Conservation (phyloP, 148 eudicot species). For the Chenopodium formosanum region DNA sequence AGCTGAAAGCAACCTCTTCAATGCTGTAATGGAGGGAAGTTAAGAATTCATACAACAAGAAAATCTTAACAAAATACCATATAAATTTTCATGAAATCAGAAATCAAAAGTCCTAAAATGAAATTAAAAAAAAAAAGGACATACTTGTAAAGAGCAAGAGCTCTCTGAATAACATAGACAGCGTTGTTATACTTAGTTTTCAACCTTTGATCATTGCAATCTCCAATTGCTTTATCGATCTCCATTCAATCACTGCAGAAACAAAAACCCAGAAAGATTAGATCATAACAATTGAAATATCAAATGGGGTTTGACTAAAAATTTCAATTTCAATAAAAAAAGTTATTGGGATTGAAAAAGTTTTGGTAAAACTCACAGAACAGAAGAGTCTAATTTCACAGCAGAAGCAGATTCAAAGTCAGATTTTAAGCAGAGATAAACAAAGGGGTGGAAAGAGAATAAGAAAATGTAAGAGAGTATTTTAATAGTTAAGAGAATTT, state of each 20-base stretch:
- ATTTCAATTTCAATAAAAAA: background rate
- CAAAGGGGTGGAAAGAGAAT: background rate
- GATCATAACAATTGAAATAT: slow-evolving; percentile 15
- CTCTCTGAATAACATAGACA: slow-evolving; percentile 79
- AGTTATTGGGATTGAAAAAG: background rate
- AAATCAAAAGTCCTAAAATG: background rate
- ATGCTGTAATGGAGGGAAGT: slow-evolving; percentile 46
- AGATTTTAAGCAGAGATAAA: background rate
- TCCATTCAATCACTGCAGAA: slow-evolving; percentile 54
- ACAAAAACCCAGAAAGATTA: background rate
- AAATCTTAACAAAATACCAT: background rate
- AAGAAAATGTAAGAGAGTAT: background rate
- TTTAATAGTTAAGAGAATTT: background rate
- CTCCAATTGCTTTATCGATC: slow-evolving; percentile 74
- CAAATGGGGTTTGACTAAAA: slow-evolving; percentile 24
- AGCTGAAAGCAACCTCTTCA: slow-evolving; percentile 96
- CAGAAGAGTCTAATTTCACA: background rate
- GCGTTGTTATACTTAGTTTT: slow-evolving; percentile 81
- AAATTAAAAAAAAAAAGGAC: background rate
- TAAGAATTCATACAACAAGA: background rate
- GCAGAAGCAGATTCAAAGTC: background rate
- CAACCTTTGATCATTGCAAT: slow-evolving; percentile 75
- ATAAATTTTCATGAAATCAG: background rate
- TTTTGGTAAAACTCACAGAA: background rate
- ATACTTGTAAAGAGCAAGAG: slow-evolving; percentile 88